phyloP scores from a whole-genome alignment of 2,329 filamentous ascomycete genomes.

The Hyphodiscus sp. region DNA sequence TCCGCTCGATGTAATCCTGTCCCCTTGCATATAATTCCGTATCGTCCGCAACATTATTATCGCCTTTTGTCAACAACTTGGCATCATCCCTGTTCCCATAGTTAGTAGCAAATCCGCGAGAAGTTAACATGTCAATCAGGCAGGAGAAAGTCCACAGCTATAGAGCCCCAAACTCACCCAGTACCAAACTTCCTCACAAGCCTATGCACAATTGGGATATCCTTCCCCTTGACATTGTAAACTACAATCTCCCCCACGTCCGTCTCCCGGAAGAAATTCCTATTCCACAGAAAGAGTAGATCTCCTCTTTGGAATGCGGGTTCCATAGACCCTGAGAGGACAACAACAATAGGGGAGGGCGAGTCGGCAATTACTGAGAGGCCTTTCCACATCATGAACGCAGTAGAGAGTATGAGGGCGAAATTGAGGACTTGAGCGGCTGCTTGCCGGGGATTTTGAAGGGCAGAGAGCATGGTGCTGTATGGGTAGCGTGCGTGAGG shows the following conservation, averaged over 20 bases:
- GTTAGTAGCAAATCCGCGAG: slow-evolving; percentile 5
- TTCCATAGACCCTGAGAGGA: slow-evolving; percentile 55
- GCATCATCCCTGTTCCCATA: slow-evolving; percentile 40
- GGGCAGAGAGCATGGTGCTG: slow-evolving; percentile 45
- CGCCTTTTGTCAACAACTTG: slow-evolving; percentile 90
- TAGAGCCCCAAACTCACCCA: slow-evolving; percentile 37
- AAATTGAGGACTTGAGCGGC: slow-evolving; percentile 65
- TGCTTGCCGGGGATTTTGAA: slow-evolving; percentile 59
- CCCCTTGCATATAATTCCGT: slow-evolving; percentile 82
- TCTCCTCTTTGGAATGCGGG: slow-evolving; percentile 55
- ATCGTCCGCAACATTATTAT: slow-evolving; percentile 93
- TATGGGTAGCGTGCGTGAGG: neutral
- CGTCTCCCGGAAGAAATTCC: slow-evolving; percentile 46
- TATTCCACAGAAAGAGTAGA: slow-evolving; percentile 52
- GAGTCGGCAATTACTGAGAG: slow-evolving; percentile 58
- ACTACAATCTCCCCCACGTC: slow-evolving; percentile 69
- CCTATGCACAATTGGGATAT: slow-evolving; percentile 95
- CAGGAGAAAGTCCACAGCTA: neutral
- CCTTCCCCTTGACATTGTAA: slow-evolving; percentile 74
- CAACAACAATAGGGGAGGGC: slow-evolving; percentile 53
- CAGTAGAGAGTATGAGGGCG: slow-evolving; percentile 64
- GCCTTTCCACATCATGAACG: slow-evolving; percentile 71
- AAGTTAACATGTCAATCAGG: neutral
- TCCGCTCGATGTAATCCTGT: slow-evolving; percentile 79
- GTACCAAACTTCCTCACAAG: slow-evolving; percentile 68